phyloP scores from a whole-genome alignment of 2,329 filamentous ascomycete genomes.

The Exserohilum turcica region DNA sequence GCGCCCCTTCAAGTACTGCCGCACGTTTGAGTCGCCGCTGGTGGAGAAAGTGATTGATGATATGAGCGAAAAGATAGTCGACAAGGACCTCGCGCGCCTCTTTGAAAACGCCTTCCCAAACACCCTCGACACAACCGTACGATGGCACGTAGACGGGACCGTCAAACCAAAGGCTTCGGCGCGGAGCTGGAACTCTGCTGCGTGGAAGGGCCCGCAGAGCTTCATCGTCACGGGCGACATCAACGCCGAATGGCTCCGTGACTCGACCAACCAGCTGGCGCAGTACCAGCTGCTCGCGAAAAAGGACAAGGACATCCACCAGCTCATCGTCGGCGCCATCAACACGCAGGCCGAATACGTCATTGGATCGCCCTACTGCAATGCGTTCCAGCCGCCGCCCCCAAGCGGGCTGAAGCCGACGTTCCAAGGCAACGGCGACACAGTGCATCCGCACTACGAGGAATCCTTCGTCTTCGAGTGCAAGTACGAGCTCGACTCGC shows the following conservation, averaged over 20 bases:
- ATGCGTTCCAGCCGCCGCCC: conserved; percentile 94
- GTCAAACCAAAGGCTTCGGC: conserved; percentile 48
- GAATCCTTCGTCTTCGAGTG: conserved; percentile 89
- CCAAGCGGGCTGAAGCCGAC: conserved; percentile 75
- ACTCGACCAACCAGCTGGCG: conserved; percentile 90
- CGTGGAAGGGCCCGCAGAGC: conserved; percentile 84
- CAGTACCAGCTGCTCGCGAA: conserved; percentile 87
- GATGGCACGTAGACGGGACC: conserved; percentile 76
- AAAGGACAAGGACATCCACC: conserved; percentile 77
- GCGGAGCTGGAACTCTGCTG: conserved; percentile 49
- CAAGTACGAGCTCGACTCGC: conserved; percentile 97
- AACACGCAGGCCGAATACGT: conserved; percentile 96
- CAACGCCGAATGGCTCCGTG: conserved; percentile 88
- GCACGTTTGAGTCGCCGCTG: conserved; percentile 83
- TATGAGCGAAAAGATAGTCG: conserved; percentile 76
- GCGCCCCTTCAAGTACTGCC: conserved; percentile 77
- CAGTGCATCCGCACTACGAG: conserved; percentile 86
- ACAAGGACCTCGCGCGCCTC: conserved; percentile 85
- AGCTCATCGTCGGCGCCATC: conserved; percentile 87
- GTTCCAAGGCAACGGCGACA: conserved; percentile 80
- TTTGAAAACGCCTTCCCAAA: conserved; percentile 97
- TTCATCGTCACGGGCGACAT: conserved; percentile 96
- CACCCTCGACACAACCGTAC: conserved; percentile 85
- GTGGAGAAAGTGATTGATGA: conserved; percentile 89
- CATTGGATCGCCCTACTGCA: conserved; percentile 94